Conservation (phyloP, 257 asterid species). For the Fraxinus anomala region DNA sequence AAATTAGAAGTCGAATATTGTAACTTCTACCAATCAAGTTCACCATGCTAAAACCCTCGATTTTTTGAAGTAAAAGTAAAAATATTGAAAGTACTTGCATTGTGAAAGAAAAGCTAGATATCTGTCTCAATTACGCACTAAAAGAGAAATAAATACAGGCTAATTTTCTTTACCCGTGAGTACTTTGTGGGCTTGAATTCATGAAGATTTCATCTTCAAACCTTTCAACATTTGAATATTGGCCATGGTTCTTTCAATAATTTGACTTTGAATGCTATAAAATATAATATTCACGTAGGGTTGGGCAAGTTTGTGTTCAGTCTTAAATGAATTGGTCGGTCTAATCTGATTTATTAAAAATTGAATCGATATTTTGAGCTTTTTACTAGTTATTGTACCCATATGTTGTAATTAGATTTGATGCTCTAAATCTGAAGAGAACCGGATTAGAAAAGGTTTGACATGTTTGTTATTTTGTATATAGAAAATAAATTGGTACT, state of each 20-base stretch:
- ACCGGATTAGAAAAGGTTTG: too few relatives aligned
- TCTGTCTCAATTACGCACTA: neutral
- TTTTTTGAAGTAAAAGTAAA: too few relatives aligned
- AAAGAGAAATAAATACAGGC: neutral
- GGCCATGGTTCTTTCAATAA: neutral
- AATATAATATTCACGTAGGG: neutral
- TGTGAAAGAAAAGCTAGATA: neutral
- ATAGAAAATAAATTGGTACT: neutral
- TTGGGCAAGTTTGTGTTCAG: neutral
- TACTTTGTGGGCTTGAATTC: neutral
- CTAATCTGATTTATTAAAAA: too few relatives aligned
- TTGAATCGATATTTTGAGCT: too few relatives aligned
- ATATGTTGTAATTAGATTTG: too few relatives aligned
- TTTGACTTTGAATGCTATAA: neutral
- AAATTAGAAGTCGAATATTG: neutral
- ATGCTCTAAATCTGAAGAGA: too few relatives aligned
- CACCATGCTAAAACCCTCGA: neutral
- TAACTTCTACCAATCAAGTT: neutral
- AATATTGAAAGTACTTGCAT: too few relatives aligned
- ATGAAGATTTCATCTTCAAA: neutral
- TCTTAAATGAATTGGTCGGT: too few relatives aligned
- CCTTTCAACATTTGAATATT: neutral
- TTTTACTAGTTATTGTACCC: too few relatives aligned
- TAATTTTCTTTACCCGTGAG: neutral
- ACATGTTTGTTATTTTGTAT: too few relatives aligned